These are phyloP conservation scores for Podospora fimiseda DNA, from an alignment of 495 filamentous ascomycete species.

Conservation along the genomic window DNA sequence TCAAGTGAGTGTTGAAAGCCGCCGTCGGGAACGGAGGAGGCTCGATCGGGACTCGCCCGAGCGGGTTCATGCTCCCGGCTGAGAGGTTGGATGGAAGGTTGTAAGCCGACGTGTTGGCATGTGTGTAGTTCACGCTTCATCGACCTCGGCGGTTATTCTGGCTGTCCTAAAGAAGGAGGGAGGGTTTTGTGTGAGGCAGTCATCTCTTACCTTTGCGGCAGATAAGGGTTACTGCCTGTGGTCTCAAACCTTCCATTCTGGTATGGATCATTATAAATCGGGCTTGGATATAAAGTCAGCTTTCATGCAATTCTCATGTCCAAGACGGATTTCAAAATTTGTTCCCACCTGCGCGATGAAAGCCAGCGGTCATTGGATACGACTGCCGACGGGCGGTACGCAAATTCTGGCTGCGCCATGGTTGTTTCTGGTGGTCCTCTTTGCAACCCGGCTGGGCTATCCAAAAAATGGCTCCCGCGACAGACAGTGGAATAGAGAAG, in stretches of 20 bases:
- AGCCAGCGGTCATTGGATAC: conserved; percentile 41
- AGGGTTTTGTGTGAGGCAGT: conserved; percentile 15
- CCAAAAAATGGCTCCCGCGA: conserved; percentile 7
- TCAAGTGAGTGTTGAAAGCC: conserved; percentile 30
- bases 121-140: conserved; percentile 37
- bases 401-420: conserved; percentile 40
- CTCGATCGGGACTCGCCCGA: conserved; percentile 27
- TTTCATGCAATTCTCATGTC: conserved; percentile 17
- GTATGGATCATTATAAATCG: conserved; percentile 35
- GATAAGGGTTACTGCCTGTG: conserved; percentile 34
- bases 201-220: conserved; percentile 44
- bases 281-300: conserved; percentile 35
- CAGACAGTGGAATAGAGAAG: conserved; percentile 5
- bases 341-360: conserved; percentile 43
- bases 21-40: conserved; percentile 27
- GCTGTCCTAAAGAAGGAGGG: conserved; percentile 22
- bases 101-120: conserved; percentile 32
- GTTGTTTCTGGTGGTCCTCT: conserved; percentile 7
- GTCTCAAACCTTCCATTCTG: conserved; percentile 25
- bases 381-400: conserved; percentile 32
- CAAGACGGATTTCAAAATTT: conserved; percentile 18
- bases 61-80: conserved; percentile 13
- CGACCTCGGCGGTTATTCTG: conserved; percentile 35
- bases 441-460: conserved; percentile 13
- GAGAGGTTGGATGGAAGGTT: conserved; percentile 27